Conservation (phyloP, 2,329 filamentous ascomycete genomes). For the Reticulascus tulasneorum region DNA sequence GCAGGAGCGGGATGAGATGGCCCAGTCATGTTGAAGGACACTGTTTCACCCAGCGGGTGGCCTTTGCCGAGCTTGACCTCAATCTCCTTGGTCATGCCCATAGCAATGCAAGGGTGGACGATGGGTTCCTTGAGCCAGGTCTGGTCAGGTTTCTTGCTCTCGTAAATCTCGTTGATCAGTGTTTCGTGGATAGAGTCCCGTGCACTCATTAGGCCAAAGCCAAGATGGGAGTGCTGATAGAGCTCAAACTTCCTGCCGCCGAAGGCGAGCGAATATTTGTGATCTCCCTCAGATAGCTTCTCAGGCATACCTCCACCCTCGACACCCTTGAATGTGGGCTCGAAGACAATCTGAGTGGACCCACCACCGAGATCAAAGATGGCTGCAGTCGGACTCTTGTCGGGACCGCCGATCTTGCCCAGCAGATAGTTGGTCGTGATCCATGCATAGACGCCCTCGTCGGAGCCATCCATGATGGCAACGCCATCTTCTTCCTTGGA, state of each 20-base stretch:
- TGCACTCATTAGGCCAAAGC: conserved; percentile 94
- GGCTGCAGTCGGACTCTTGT: conserved; percentile 85
- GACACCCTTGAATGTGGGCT: conserved; percentile 82
- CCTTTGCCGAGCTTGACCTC: conserved; percentile 65
- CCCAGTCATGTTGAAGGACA: conserved; percentile 83
- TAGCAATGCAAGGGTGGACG: conserved; percentile 80
- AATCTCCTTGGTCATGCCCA: conserved; percentile 71
- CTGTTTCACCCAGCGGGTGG: conserved; percentile 60
- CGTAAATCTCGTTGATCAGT: conserved; percentile 68
- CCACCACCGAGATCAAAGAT: conserved; percentile 95
- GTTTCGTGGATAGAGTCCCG: conserved; percentile 78
- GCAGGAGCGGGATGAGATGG: conserved; percentile 71
- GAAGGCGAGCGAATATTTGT: conserved; percentile 91
- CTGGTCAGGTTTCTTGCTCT: conserved; percentile 54
- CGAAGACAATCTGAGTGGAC: conserved; percentile 97
- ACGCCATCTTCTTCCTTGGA: conserved; percentile 81
- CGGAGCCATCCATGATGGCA: conserved; percentile 93
- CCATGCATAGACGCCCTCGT: conserved; percentile 98
- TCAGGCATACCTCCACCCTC: conserved; percentile 76
- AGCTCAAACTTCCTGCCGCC: conserved; percentile 87
- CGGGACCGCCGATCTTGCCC: conserved; percentile 91
- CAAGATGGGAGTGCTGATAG: conserved; percentile 97
- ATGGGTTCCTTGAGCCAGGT: conserved; percentile 70
- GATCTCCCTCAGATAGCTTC: conserved; percentile 81
- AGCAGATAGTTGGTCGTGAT: conserved; percentile 98